Evolutionary conservation across 768 basidiomycete species (phyloP).

Genomic region (Boletellus sp.): DNA sequence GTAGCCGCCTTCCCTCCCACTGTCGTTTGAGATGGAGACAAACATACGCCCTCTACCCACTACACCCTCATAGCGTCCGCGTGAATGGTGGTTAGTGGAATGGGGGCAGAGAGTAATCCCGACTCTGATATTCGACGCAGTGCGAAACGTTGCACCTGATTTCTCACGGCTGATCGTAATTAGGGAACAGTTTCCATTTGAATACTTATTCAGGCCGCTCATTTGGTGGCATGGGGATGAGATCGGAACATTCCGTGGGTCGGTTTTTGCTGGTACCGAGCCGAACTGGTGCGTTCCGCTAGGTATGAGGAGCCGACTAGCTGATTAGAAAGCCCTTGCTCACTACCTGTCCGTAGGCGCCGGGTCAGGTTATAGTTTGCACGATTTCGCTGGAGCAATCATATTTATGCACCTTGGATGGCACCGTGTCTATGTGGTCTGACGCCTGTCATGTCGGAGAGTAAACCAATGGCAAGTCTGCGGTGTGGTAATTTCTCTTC

Average conservation of each 20-base stretch:
- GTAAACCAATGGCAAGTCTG: not conserved
- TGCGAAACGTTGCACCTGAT: conserved; percentile 15
- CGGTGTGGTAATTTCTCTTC: not conserved
- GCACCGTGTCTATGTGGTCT: too few species aligned
- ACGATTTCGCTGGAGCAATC: too few species aligned
- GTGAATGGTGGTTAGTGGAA: conserved; percentile 77
- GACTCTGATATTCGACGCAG: conserved; percentile 5
- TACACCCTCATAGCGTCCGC: conserved; percentile 51
- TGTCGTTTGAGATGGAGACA: not conserved
- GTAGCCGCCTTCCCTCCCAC: not conserved
- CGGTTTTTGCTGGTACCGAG: not conserved
- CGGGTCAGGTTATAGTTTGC: too few species aligned
- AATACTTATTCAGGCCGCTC: conserved; percentile 1
- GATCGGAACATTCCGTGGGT: not conserved
- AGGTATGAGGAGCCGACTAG: not conserved
- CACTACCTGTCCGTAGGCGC: too few species aligned
- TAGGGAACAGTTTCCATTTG: conserved; percentile 18
- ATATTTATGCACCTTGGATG: too few species aligned
- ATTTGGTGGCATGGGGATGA: not conserved
- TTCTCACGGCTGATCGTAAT: conserved; percentile 19
- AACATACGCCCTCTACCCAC: conserved; percentile 63
- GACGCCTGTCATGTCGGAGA: conserved; percentile 4
- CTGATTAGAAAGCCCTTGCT: not conserved
- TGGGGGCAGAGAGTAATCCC: conserved; percentile 63
- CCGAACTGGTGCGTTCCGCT: not conserved